Conservation (phyloP, 23 red algal genomes). For the Cyanidium caldarium region DNA sequence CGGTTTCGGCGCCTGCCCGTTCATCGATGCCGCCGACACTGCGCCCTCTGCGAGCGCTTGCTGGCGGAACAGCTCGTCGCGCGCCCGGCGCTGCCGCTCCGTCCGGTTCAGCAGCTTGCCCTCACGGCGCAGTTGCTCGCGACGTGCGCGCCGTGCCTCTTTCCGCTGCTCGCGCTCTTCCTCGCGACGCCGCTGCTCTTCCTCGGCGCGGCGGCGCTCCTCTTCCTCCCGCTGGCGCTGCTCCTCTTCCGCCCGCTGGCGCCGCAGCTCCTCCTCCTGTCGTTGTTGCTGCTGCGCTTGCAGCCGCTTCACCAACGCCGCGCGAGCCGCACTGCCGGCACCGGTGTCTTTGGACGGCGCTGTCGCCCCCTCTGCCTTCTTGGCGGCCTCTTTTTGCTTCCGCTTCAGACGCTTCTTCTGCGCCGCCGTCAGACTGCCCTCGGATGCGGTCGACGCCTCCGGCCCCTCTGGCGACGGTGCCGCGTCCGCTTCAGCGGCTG, state of each 20-base stretch:
- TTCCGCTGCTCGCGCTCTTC: conserved; percentile 25
- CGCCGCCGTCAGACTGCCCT: conserved; percentile 35
- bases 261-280: conserved; percentile 33
- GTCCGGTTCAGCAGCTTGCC: conserved; percentile 65
- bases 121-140: conserved; percentile 47
- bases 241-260: conserved; percentile 14
- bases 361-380: conserved; percentile 31
- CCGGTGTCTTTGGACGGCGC: neutral
- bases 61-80: conserved; percentile 50
- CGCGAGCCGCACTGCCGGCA: conserved; percentile 10
- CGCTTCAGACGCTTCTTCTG: conserved; percentile 68
- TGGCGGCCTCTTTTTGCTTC: conserved; percentile 27
- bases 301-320: conserved; percentile 57
- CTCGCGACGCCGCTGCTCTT: conserved; percentile 8
- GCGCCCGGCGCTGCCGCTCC: conserved; percentile 43
- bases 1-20: neutral
- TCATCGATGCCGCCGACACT: conserved; percentile 5
- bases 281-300: conserved; percentile 32
- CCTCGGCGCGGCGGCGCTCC: conserved; percentile 21
- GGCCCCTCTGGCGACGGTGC: neutral
- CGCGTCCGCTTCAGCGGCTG: neutral
- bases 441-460: conserved; percentile 11
- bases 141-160: conserved; percentile 49
- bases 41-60: conserved; percentile 41
- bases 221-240: conserved; percentile 19